Evolutionary conservation across 2,329 filamentous ascomycete genomes (phyloP), one percentile per base, ranked within the genome.

Genomic region (Fusarium caatingaense): DNA sequence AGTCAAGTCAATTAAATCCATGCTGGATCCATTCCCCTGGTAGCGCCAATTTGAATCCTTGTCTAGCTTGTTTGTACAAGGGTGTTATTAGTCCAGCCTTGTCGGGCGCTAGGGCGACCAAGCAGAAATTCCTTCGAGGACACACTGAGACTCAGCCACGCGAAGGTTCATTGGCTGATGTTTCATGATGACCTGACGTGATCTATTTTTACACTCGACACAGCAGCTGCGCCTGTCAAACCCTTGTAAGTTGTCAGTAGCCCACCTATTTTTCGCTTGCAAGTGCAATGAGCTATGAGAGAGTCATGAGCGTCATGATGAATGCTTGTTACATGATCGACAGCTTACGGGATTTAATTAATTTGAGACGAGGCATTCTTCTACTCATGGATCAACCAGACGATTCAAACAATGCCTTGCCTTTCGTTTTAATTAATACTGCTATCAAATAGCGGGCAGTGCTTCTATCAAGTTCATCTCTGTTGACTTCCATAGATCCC

Each of bases 131-230:
- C 48, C 40, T 41, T 41, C 28, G 9, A 42, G 45, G 50, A 51
- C 63, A 58, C 54, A 57, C 46, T 54, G 37, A 6, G 30, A 41
- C 56, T 68, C 51, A 71, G 68, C 68, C 68, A 69, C 55, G 46
- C 16, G 42, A 53, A 5, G 60, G 51, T 28, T 49, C 32, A 69
- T 69, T 69, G 66, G 67, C n/a, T 58, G 27, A 18, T 60, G 21
- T 47, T 66, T 70, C 51, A 59, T 69, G 42, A 56, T 56, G 58
- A 47, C 32, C 49, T 60, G 59, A 64, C 25, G 27, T 68, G 64
- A 46, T 46, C 68, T 71, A 71, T 71, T 71, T 71, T 71, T 71
- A 71, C 45, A 56, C 51, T 49, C 32, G 10, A 42, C 41, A 41
- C 23, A 53, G 18, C 13, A 53, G 42, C 62, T 69, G 67, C 67